Base-by-base conservation (phyloP, 2,329 filamentous ascomycete genomes). In the Epichloe sylvatica region DNA sequence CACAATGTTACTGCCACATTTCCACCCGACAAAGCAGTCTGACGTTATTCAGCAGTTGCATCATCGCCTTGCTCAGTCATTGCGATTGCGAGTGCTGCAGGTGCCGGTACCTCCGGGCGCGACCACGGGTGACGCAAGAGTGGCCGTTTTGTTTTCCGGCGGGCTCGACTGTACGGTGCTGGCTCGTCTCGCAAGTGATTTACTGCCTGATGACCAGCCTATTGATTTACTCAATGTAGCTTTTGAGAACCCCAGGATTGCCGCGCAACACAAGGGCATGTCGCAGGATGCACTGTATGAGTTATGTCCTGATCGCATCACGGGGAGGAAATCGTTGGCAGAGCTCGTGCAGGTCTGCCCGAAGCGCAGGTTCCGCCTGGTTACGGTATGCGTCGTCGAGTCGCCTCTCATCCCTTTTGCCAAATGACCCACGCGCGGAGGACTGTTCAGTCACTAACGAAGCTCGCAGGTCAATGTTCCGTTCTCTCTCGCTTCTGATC, bases 211-310 rank as follows among this genome's bases (percentile, higher is more conserved):
- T 0, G 66, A 74, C 4, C 82, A 94, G 59, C 70, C 76, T 1
- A 81, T 98, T 53, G 92, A 97, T 61, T 73, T 98, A 8, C 75
- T 98, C 54, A 98, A 98, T 56, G 91, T 98, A 43, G 92, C 91
- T 0, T 98, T 98, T 60, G 87, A 98, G 64, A 98, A 98, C 56
- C 91, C 90, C 0, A 77, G 86, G 34, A 78, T 83, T 55, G 81
- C 75, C 52, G 80, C 73, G 3, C 73, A 78, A 41, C 67, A 77
- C 12, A 70, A 70, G 19, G 53, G 51, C 6, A 51, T 58, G 3
- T 59, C 62, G 0, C 51, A 60, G 51, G 54, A 61, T 3, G 62
- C 64, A 51, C 64, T 81, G 0, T 97, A 86, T 59, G 89, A 95
- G 65, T 73, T 78, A 23, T 98, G 92, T 56, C 92, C 92, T 0